Base-by-base conservation (phyloP, 1,284 basidiomycete genomes). In the Cryptococcus sp. region DNA sequence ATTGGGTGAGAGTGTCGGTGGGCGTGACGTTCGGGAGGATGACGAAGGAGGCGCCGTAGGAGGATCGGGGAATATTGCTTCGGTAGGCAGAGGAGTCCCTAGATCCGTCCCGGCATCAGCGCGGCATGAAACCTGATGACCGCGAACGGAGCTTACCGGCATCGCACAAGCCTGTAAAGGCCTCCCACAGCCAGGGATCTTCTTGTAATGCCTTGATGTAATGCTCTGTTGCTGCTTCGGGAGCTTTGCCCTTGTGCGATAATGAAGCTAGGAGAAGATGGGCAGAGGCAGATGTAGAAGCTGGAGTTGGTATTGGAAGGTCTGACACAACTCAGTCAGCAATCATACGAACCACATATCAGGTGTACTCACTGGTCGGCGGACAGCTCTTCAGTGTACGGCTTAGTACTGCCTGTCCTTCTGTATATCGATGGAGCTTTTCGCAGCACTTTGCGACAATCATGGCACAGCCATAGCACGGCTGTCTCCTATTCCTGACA, bases 181-280 rank as follows among this genome's bases (percentile, higher is more conserved):
- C 93, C 75, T 97, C 93, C 93, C 93, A 96, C 48, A 93, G 78
- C 78, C 91, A 85, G 22, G 90, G 89, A 74, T 93, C 87, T 48
- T 88, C 76, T 16, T 79, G 75, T 55, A 96, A 81, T 15, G 91
- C 90, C 58, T 86, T 83, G 39, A 83, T 82, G 73, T 89, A 94
- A 70, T 86, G 87, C 52, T 80, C 75, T 26, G 83, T 81, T 16
- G 93, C 93, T 83, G 82, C 37, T 84, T 87, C 72, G 83, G 85
- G 65, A 85, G 85, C 45, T 86, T 75, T 76, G 54, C 65, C 66
- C 50, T 72, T 74, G 34, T 66, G 61, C 3, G 66, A 72, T 19
- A 75, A 56, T 2, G 40, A 46, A 2, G 72, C 76, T 23, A 75
- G 67, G 15, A 73, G 59, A n/a, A 75, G 65, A 40, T 66, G 59